Conservation (phyloP, 306 rosid genomes). For the Sicyos edulis region DNA sequence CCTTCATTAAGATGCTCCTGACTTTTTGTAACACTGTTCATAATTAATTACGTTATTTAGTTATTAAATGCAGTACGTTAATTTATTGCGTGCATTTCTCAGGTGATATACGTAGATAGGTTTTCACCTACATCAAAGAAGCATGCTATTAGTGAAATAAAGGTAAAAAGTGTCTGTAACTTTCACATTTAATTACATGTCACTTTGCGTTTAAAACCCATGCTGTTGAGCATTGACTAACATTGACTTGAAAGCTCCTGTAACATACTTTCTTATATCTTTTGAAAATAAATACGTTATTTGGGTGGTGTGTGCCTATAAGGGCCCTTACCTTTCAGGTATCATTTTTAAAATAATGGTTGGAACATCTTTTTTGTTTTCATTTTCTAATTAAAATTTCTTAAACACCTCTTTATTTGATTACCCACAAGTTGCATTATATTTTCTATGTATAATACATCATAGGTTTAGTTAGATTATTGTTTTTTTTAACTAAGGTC, state of each 20-base stretch:
- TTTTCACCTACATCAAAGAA: conserved; percentile 73
- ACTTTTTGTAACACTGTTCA: background rate
- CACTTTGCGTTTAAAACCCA: background rate
- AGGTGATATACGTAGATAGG: conserved; percentile 91
- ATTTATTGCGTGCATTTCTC: conserved; percentile 25
- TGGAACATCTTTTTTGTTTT: background rate
- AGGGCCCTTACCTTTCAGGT: background rate
- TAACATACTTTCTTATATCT: background rate
- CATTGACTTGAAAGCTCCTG: background rate
- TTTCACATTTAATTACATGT: background rate
- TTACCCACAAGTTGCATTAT: background rate
- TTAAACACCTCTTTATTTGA: background rate
- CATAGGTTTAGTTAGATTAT: background rate
- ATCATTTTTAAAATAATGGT: background rate
- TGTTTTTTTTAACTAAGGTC: background rate
- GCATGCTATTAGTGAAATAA: conserved; percentile 73
- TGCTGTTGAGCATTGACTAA: background rate
- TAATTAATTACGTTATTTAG: background rate
- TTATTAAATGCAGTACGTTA: background rate
- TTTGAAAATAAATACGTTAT: background rate
- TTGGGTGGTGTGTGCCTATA: background rate
- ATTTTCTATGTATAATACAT: background rate
- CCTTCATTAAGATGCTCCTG: background rate
- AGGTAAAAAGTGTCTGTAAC: conserved; percentile 68
- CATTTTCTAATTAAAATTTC: background rate